phyloP scores from a whole-genome alignment of 345 rosid genomes.

The Erysimum cheiranthoides region DNA sequence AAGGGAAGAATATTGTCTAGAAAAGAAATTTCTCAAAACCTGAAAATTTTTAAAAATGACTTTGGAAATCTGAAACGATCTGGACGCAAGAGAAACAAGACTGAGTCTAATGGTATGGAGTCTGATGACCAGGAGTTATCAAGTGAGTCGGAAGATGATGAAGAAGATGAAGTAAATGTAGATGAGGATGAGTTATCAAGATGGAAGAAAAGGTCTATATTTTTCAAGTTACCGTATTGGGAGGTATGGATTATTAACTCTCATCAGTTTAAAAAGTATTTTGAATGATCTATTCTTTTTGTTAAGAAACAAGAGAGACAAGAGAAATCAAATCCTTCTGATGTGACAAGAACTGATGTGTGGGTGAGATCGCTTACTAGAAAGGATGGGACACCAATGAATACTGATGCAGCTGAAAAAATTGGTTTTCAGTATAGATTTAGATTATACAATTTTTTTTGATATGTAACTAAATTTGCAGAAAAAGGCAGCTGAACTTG shows the following conservation, averaged over 20 bases:
- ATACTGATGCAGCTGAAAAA: not conserved
- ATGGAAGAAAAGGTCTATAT: conserved; percentile 5
- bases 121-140: not conserved
- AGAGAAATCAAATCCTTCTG: no score
- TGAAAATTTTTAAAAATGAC: not conserved
- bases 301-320: no score
- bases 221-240: not conserved
- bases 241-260: not conserved
- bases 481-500: not conserved
- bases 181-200: not conserved
- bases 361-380: not conserved
- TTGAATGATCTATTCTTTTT: no score
- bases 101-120: not conserved
- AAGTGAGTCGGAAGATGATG: conserved; percentile 3
- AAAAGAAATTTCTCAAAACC: not conserved
- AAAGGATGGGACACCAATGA: conserved; percentile 1
- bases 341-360: not conserved
- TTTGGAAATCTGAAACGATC: not conserved
- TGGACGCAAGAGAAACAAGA: not conserved
- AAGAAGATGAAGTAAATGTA: not conserved
- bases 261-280: no score
- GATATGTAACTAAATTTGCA: not conserved
- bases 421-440: not conserved
- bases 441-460: no score
- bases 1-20: not conserved